phyloP scores from a whole-genome alignment of 2,329 filamentous ascomycete genomes.

The Eutypella sp. region DNA sequence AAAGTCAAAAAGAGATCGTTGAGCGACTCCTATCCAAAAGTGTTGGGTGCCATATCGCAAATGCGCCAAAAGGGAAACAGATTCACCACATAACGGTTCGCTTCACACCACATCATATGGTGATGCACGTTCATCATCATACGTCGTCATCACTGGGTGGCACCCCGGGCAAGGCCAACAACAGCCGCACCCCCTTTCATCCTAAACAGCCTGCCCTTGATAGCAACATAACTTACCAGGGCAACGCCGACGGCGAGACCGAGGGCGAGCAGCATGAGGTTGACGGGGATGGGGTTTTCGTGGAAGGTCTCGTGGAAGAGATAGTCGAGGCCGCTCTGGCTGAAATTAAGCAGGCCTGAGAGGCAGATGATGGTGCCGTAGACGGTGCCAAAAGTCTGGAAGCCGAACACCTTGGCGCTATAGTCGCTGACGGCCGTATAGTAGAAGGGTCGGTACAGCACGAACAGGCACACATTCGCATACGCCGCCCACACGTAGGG shows the following conservation, averaged over 20 bases:
- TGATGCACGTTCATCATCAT: too few species aligned
- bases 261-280: slow-evolving; percentile 58
- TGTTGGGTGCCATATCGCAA: too few species aligned
- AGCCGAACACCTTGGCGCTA: slow-evolving; percentile 86
- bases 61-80: too few species aligned
- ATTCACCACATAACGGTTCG: too few species aligned
- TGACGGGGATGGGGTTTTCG: slow-evolving; percentile 72
- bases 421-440: slow-evolving; percentile 91
- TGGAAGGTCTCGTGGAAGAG: slow-evolving; percentile 68
- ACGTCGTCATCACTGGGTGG: too few species aligned
- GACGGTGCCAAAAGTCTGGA: slow-evolving; percentile 88
- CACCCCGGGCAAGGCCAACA: too few species aligned
- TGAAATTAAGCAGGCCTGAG: slow-evolving; percentile 78
- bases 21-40: too few species aligned
- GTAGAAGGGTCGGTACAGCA: slow-evolving; percentile 82
- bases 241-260: slow-evolving; percentile 60
- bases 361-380: slow-evolving; percentile 87
- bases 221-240: slow-evolving; percentile 62
- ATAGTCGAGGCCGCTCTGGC: slow-evolving; percentile 73
- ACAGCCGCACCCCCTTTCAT: slow-evolving; percentile 19
- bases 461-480: slow-evolving; percentile 71
- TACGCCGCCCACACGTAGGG: slow-evolving; percentile 68
- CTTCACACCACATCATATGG: too few species aligned
- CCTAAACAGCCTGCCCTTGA: slow-evolving; percentile 28
- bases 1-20: too few species aligned